Base-by-base conservation (phyloP, 176 grass and related monocot genomes). In the Triticum aestivum region DNA sequence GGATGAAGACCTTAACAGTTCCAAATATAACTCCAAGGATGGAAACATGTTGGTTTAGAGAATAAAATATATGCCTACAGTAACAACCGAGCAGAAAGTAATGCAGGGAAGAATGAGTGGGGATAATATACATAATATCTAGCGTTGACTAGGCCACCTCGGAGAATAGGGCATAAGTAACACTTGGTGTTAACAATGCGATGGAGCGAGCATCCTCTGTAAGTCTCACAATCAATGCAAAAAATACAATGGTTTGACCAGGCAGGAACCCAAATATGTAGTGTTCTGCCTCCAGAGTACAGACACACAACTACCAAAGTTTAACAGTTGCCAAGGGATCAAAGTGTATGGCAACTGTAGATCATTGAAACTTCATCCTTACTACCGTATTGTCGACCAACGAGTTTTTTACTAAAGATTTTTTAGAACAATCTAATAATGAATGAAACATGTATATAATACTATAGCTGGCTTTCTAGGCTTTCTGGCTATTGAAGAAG, bases 171-270 rank as follows among this genome's bases (percentile, higher is more conserved):
- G 5, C 61, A 56, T 21, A 77, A 17, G 1, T 9, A 74, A 54
- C 54, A 33, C 24, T 52, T 54, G 30, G 73, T 77, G 26, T 33
- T 56, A 56, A 77, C 13, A 51, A 30, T 21, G 29, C 44, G 12
- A 51, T 62, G 77, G 37, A 42, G 37, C 0, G 37, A 42, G 49
- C 1, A 88, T 62, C 65, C 45, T 78, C 18, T 61, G 2, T 5
- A 84, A 73, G 38, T 20, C 32, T 11, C 15, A n/a, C 8, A 26
- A 61, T 61, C 74, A 6, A n/a, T 6, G 67, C 61, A 27, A 54
- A 66, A 73, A 11, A 41, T 90, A 8, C 45, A 80, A n/a, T 23
- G 8, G 23, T 65, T 82, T 81, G 69, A 81, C 21, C 32, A 61
- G 33, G 24, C 37, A 52, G 51, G 38, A 61, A 79, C 26, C 33